These are phyloP conservation scores for Candolleomyces eurysporus DNA, from an alignment of 768 basidiomycete genomes.

Conservation along the genomic window DNA sequence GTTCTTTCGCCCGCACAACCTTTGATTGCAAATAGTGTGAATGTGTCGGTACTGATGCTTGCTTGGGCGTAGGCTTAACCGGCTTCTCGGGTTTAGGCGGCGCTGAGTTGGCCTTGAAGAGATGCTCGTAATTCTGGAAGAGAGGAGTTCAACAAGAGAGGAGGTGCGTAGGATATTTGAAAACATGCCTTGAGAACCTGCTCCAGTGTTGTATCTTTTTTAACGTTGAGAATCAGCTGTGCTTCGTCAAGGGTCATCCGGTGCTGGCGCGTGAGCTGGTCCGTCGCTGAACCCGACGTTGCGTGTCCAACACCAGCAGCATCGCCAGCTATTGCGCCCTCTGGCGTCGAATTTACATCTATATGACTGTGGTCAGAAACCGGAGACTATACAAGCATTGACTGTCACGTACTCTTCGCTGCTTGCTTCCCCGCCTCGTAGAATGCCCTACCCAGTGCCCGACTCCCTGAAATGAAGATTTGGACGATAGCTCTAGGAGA, in stretches of 20 bases:
- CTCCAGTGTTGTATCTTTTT: constrained; percentile 69
- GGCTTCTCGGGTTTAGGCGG: constrained; percentile 36
- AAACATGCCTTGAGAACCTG: constrained; percentile 65
- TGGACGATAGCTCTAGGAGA: constrained; percentile 78
- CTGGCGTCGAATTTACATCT: constrained; percentile 87
- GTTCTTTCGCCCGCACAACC: constrained; percentile 90
- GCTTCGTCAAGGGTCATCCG: constrained; percentile 97
- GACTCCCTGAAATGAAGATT: constrained; percentile 71
- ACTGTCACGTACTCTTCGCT: constrained; percentile 71
- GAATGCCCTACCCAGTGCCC: constrained; percentile 90
- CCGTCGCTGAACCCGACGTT: constrained; percentile 70
- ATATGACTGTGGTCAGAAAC: neutral
- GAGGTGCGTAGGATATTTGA: neutral
- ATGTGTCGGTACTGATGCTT: constrained; percentile 42
- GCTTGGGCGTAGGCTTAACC: constrained; percentile 44
- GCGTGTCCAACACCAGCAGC: constrained; percentile 74
- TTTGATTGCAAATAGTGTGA: constrained; percentile 97
- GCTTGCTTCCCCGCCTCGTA: constrained; percentile 89
- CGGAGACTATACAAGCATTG: neutral
- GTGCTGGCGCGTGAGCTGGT: constrained; percentile 80
- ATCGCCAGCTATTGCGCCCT: constrained; percentile 64
- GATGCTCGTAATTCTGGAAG: constrained; percentile 82
- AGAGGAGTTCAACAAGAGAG: neutral
- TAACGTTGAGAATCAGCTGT: constrained; percentile 85
- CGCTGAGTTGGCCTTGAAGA: constrained; percentile 88